Evolutionary conservation across 441 rosid species (phyloP).

Genomic region (Erodium trifolium): DNA sequence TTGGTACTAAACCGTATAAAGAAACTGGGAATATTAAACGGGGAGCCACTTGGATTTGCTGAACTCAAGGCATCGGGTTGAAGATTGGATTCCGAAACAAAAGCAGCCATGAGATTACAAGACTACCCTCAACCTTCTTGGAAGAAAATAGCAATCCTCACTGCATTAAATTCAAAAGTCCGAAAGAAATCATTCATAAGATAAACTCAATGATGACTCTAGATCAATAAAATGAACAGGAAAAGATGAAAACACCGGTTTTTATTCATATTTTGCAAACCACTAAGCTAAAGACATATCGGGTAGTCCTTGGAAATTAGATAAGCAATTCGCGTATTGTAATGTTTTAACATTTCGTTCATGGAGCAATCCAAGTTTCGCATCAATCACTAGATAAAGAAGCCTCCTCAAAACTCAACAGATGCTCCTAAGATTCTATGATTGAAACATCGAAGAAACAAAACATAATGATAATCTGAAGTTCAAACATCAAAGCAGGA

Average conservation of each 20-base stretch:
- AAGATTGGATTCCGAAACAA: slow-evolving; percentile 24
- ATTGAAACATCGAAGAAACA: neutral
- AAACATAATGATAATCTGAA: neutral
- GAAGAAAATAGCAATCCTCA: slow-evolving; percentile 18
- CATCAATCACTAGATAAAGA: neutral
- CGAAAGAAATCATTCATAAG: neutral
- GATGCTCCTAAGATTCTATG: neutral
- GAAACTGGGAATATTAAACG: slow-evolving; percentile 32
- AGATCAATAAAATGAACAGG: neutral
- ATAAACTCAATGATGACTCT: too few relatives aligned
- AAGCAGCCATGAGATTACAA: slow-evolving; percentile 28
- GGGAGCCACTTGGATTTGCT: slow-evolving; percentile 30
- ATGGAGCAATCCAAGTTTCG: neutral
- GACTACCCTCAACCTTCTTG: slow-evolving; percentile 10
- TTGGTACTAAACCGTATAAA: slow-evolving; percentile 16
- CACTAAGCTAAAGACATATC: neutral
- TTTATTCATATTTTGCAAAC: neutral
- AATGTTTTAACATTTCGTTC: neutral
- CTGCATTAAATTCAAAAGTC: slow-evolving; percentile 22
- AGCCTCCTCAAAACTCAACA: slow-evolving; percentile 1
- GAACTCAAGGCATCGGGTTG: slow-evolving; percentile 29
- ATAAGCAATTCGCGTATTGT: too few relatives aligned
- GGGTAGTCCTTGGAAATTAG: too few relatives aligned
- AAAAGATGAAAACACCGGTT: neutral
- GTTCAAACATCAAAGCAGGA: neutral